Evolutionary conservation across 371 early-diverging fungal genomes (phyloP).

Genomic region (Mucor sp.): DNA sequence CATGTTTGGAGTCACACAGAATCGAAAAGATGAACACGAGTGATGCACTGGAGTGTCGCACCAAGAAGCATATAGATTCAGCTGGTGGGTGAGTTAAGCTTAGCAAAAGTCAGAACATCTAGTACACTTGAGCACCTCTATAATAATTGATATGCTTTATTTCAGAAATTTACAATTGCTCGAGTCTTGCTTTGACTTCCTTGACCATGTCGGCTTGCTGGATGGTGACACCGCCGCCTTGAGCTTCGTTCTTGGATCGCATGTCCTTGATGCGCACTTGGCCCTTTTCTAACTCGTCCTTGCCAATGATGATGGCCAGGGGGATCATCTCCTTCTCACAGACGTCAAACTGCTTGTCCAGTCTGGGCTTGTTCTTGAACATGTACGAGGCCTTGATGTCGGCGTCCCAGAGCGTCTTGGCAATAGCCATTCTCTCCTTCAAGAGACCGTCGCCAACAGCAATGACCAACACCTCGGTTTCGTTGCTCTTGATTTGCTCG

Average conservation of each 20-base stretch:
- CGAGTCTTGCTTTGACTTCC: slow-evolving; percentile 54
- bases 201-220: slow-evolving; percentile 65
- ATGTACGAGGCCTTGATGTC: slow-evolving; percentile 82
- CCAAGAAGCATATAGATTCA: not conserved
- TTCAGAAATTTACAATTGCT: slow-evolving; percentile 17
- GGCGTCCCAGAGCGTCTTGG: slow-evolving; percentile 86
- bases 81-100: too few species aligned
- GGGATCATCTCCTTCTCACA: slow-evolving; percentile 91
- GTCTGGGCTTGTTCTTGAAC: slow-evolving; percentile 91
- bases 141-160: slow-evolving; percentile 1
- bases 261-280: slow-evolving; percentile 88
- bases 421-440: slow-evolving; percentile 90
- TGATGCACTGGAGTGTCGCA: not conserved
- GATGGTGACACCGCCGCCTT: slow-evolving; percentile 65
- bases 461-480: slow-evolving; percentile 90
- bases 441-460: slow-evolving; percentile 86
- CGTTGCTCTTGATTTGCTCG: slow-evolving; percentile 76
- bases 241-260: slow-evolving; percentile 63
- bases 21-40: not conserved
- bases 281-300: slow-evolving; percentile 79
- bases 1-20: not conserved
- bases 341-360: slow-evolving; percentile 76
- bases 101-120: too few species aligned
- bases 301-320: slow-evolving; percentile 86
- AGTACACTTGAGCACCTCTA: too few species aligned